phyloP scores from a whole-genome alignment of 2,329 filamentous ascomycete species.

The Scedosporium minutisporum region DNA sequence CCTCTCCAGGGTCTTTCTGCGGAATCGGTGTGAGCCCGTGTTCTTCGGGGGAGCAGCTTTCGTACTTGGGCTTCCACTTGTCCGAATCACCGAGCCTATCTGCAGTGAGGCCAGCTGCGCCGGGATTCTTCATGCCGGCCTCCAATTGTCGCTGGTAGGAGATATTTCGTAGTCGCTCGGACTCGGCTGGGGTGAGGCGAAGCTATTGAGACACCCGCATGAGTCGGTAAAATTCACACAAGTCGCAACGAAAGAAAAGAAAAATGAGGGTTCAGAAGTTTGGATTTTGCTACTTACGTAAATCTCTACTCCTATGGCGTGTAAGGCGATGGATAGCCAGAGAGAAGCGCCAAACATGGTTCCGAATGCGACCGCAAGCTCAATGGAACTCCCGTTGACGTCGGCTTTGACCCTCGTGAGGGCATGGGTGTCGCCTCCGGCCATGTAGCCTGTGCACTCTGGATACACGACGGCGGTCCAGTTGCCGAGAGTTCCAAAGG shows the following conservation, averaged over 20 bases:
- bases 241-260: not conserved
- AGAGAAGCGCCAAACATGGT: constrained; percentile 39
- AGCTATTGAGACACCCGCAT: constrained; percentile 23
- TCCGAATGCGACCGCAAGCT: constrained; percentile 32
- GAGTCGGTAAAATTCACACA: not conserved
- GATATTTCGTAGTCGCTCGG: constrained; percentile 41
- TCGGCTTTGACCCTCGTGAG: constrained; percentile 21
- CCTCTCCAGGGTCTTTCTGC: no score
- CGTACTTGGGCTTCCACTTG: constrained; percentile 3
- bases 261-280: constrained; percentile 11
- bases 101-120: constrained; percentile 32
- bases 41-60: no score
- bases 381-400: constrained; percentile 17
- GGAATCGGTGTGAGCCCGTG: no score
- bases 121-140: constrained; percentile 40
- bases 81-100: constrained; percentile 28
- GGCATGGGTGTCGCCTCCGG: constrained; percentile 3
- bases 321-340: constrained; percentile 43
- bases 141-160: constrained; percentile 47
- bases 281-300: constrained; percentile 25
- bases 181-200: constrained; percentile 41
- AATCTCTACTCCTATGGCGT: constrained; percentile 37
- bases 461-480: constrained; percentile 29
- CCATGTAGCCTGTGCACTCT: constrained; percentile 29
- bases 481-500: constrained; percentile 18